Conservation (phyloP, 805 yeast genomes). For the Jamesozyma gamospora region DNA sequence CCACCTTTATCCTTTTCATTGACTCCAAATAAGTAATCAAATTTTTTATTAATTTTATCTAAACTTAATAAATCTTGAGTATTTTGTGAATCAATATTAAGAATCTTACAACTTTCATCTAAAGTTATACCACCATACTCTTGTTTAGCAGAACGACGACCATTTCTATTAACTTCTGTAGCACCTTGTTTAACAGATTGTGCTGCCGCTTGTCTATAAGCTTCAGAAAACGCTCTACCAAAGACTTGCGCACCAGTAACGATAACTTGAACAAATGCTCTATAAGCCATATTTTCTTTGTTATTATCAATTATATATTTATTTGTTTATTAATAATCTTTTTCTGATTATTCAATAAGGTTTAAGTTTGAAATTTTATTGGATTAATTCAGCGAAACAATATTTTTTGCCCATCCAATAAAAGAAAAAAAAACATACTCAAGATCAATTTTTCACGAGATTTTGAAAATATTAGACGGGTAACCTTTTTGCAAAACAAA, state of each 20-base stretch:
- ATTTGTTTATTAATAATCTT: too few species aligned
- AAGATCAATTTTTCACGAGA: too few species aligned
- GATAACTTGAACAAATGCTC: constrained; percentile 79
- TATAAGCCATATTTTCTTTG: constrained; percentile 74
- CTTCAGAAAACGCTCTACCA: constrained; percentile 93
- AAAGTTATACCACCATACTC: constrained; percentile 67
- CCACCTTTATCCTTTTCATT: constrained; percentile 95
- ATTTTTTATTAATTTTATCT: constrained; percentile 58
- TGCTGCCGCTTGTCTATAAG: constrained; percentile 92
- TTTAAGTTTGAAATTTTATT: too few species aligned
- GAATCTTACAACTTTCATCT: constrained; percentile 85
- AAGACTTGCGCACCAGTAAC: constrained; percentile 93
- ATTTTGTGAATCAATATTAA: constrained; percentile 59
- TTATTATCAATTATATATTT: too few species aligned
- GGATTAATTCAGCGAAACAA: too few species aligned
- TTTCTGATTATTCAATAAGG: too few species aligned
- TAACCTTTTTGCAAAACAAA: too few species aligned
- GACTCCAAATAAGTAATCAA: constrained; percentile 73
- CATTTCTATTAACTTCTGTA: constrained; percentile 29
- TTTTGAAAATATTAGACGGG: too few species aligned
- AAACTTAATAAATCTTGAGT: constrained; percentile 40
- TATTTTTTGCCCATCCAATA: too few species aligned
- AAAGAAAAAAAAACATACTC: too few species aligned
- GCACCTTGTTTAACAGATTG: constrained; percentile 72
- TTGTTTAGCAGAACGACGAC: constrained; percentile 31